Conservation (phyloP, 2,329 filamentous ascomycete genomes). For the Spiromastix sp. region DNA sequence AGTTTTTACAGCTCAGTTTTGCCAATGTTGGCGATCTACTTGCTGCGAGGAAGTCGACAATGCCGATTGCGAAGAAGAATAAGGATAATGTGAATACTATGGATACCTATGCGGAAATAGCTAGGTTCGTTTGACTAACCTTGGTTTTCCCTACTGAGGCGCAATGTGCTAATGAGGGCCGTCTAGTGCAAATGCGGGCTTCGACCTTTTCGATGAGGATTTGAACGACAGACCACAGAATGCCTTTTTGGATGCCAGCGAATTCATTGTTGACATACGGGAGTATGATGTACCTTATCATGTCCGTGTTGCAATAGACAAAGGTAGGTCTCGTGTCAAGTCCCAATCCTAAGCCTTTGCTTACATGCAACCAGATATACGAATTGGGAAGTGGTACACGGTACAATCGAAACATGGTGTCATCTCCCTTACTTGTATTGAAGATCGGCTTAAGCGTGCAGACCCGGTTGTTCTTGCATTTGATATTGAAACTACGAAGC, state of each 20-base stretch:
- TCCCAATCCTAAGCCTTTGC: neutral
- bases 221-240: constrained; percentile 70
- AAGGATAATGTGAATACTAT: constrained; percentile 93
- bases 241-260: constrained; percentile 77
- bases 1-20: constrained; percentile 79
- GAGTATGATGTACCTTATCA: constrained; percentile 99
- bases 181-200: constrained; percentile 61
- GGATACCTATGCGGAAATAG: constrained; percentile 97
- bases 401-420: constrained; percentile 89
- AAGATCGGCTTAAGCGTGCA: constrained; percentile 77
- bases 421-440: constrained; percentile 72
- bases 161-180: constrained; percentile 4
- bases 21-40: constrained; percentile 79
- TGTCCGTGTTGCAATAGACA: constrained; percentile 95
- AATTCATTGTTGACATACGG: constrained; percentile 96
- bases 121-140: constrained; percentile 46
- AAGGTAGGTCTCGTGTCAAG: constrained; percentile 48
- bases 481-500: constrained; percentile 96
- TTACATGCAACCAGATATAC: constrained; percentile 55
- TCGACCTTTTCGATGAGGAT: constrained; percentile 93
- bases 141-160: too few relatives aligned
- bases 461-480: constrained; percentile 98
- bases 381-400: constrained; percentile 93
- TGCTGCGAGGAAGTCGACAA: constrained; percentile 70
- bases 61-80: constrained; percentile 91